These are phyloP conservation scores for Bolboschoenus planiculmis DNA, from an alignment of 176 grass and related monocot species.

Conservation along the genomic window DNA sequence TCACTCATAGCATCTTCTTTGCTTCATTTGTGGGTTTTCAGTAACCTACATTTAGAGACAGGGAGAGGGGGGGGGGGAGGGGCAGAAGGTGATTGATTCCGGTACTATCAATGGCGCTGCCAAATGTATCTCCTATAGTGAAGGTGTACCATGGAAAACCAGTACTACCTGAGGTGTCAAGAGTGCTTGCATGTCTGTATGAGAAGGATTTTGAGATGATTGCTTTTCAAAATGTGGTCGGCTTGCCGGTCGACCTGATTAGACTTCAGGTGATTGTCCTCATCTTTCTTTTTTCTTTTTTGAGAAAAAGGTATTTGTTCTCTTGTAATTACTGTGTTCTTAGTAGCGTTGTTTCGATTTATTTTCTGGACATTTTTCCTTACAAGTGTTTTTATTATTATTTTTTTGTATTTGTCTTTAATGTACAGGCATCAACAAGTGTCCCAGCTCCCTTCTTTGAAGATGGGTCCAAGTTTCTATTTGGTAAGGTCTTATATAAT, in stretches of 20 bases:
- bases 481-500: constrained; percentile 40
- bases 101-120: constrained; percentile 38
- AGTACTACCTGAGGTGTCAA: constrained; percentile 66
- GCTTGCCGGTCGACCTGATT: constrained; percentile 37
- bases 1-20: constrained; percentile 77
- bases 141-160: constrained; percentile 74
- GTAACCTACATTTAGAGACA: constrained; percentile 29
- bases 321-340: background rate
- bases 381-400: background rate
- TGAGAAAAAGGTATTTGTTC: too few relatives aligned
- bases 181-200: constrained; percentile 75
- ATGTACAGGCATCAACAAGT: constrained; percentile 46
- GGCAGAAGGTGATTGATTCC: constrained; percentile 5
- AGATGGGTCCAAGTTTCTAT: constrained; percentile 53
- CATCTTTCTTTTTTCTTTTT: too few relatives aligned
- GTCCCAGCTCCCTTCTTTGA: constrained; percentile 57
- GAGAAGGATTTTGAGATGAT: constrained; percentile 69
- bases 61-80: background rate
- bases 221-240: constrained; percentile 13
- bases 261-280: constrained; percentile 65
- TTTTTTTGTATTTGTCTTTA: constrained; percentile 8
- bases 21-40: constrained; percentile 48
- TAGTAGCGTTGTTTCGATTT: background rate
- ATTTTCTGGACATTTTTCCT: background rate
- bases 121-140: constrained; percentile 38